Evolutionary conservation across 169 alveolate genomes (phyloP).

Genomic region (Eimeria sp.): DNA sequence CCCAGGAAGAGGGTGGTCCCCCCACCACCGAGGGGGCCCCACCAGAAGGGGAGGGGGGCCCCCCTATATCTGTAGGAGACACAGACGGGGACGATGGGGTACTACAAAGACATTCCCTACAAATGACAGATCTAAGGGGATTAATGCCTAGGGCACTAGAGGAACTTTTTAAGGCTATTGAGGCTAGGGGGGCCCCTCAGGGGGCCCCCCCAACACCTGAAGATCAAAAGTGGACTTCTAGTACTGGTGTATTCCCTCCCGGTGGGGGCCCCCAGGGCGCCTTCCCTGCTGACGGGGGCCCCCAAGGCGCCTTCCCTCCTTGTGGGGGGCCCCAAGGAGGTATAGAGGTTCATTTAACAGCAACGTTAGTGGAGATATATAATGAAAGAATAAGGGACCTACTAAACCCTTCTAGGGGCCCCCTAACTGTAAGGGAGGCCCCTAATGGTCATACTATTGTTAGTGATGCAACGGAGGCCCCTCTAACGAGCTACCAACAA

Average conservation of each 20-base stretch:
- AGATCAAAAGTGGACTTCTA: no score
- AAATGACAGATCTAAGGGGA: background rate
- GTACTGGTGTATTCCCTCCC: no score
- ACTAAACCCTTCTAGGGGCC: slow-evolving; percentile 56
- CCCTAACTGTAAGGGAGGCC: slow-evolving; percentile 54
- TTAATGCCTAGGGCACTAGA: slow-evolving; percentile 8
- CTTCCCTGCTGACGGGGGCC: no score
- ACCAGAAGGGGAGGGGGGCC: no score
- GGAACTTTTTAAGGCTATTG: background rate
- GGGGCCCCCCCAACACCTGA: background rate
- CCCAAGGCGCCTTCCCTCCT: no score
- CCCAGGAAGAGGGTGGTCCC: no score
- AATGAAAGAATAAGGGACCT: slow-evolving; percentile 75
- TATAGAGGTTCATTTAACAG: background rate
- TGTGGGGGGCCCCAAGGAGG: background rate
- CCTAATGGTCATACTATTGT: slow-evolving; percentile 10
- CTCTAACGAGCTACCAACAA: background rate
- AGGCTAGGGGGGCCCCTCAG: background rate
- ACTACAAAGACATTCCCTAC: background rate
- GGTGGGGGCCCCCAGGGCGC: background rate
- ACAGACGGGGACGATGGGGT: background rate
- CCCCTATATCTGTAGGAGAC: background rate
- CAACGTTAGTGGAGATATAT: slow-evolving; percentile 75
- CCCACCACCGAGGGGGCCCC: no score
- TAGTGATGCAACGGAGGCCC: slow-evolving; percentile 62